phyloP scores from a whole-genome alignment of 2,329 filamentous ascomycete species.

The Biscogniauxia marginata region DNA sequence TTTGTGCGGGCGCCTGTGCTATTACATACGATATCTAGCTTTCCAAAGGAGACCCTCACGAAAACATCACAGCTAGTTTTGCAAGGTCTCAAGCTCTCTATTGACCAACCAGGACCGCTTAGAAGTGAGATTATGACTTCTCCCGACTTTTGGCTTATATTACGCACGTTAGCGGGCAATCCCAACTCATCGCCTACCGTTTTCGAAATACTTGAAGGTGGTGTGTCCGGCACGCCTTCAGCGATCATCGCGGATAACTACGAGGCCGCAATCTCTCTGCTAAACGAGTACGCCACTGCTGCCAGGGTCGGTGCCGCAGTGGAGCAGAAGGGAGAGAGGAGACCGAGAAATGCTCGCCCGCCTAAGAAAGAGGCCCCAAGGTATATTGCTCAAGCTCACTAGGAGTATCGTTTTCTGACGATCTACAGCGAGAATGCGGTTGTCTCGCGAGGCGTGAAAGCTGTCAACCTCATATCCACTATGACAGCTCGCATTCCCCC shows the following conservation, averaged over 20 bases:
- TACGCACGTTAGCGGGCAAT: slow-evolving; percentile 70
- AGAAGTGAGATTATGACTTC: slow-evolving; percentile 93
- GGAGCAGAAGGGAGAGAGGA: slow-evolving; percentile 65
- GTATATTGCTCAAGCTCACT: slow-evolving; percentile 38
- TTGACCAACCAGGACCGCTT: slow-evolving; percentile 72
- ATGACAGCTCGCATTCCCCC: slow-evolving; percentile 79
- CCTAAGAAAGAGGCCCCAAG: slow-evolving; percentile 55
- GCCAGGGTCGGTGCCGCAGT: slow-evolving; percentile 69
- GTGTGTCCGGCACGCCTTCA: slow-evolving; percentile 70
- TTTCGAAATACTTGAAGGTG: slow-evolving; percentile 81
- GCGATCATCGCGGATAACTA: slow-evolving; percentile 96
- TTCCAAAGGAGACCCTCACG: slow-evolving; percentile 73
- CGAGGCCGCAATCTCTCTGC: slow-evolving; percentile 76
- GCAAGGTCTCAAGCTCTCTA: slow-evolving; percentile 76
- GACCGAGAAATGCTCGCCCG: slow-evolving; percentile 37
- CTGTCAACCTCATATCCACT: slow-evolving; percentile 77
- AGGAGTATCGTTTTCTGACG: slow-evolving; percentile 11
- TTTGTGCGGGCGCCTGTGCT: slow-evolving; percentile 91
- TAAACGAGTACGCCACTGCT: slow-evolving; percentile 87
- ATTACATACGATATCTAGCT: slow-evolving; percentile 85
- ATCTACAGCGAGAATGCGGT: slow-evolving; percentile 62
- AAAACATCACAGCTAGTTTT: slow-evolving; percentile 75
- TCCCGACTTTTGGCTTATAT: slow-evolving; percentile 93
- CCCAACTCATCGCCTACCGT: slow-evolving; percentile 72
- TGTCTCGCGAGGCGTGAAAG: slow-evolving; percentile 75